Percentiles rank a stretch among this genome's conserved stretches.
Conservation (phyloP, 2,329 filamentous ascomycete genomes). For the Akanthomyces uredinophilus region DNA sequence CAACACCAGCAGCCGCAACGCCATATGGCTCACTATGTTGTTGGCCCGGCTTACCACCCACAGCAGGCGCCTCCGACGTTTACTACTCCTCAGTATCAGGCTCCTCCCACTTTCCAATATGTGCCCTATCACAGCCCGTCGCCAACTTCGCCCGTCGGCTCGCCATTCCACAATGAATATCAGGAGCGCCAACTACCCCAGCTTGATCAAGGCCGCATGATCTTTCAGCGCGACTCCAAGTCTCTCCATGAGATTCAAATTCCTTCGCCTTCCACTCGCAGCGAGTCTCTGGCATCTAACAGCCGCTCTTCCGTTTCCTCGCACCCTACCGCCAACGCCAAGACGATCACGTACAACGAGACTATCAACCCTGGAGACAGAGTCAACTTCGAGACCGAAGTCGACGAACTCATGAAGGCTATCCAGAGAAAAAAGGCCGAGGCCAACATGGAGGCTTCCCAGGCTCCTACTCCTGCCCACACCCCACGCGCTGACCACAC, state of each 20-base stretch:
- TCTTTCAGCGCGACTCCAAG: constrained; percentile 25
- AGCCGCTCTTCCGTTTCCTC: constrained; percentile 14
- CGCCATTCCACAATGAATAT: constrained; percentile 31
- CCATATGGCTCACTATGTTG: constrained; percentile 43
- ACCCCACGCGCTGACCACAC: constrained; percentile 11
- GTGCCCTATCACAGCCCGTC: constrained; percentile 35
- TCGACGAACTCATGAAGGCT: constrained; percentile 83
- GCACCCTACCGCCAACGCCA: constrained; percentile 31
- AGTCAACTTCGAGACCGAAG: constrained; percentile 70
- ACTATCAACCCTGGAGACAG: constrained; percentile 42
- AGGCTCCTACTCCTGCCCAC: constrained; percentile 12
- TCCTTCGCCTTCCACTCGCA: constrained; percentile 27
- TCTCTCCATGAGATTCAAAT: constrained; percentile 29
- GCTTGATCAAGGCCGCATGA: constrained; percentile 21
- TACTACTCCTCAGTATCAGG: constrained; percentile 38
- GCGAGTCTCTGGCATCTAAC: constrained; percentile 28
- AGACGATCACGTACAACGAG: constrained; percentile 41
- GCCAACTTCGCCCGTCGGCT: constrained; percentile 28
- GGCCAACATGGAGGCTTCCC: constrained; percentile 21
- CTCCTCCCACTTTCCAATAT: constrained; percentile 40
- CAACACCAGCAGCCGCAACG: constrained; percentile 30
- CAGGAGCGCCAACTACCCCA: constrained; percentile 26
- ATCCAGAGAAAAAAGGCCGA: constrained; percentile 65
- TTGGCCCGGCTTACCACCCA: constrained; percentile 37
- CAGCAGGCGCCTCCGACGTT: constrained; percentile 36